These are phyloP conservation scores for Cymbopogon citratus DNA, from an alignment of 176 grass and related monocot species.

Conservation along the genomic window DNA sequence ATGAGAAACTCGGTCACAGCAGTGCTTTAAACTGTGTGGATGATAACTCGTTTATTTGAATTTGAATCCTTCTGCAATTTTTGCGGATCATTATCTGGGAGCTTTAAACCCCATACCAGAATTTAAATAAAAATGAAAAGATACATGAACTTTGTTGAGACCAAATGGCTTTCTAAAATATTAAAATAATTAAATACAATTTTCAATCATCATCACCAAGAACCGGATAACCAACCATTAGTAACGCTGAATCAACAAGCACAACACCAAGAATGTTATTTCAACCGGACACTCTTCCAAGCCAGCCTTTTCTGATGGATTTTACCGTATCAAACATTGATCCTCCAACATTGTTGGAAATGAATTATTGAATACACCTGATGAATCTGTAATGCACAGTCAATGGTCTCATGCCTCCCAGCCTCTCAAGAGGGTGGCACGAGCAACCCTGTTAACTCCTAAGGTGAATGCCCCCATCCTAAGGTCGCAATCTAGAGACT, in stretches of 20 bases:
- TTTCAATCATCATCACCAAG: background rate
- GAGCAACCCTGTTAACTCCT: constrained; percentile 87
- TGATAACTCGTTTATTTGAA: background rate
- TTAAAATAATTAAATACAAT: background rate
- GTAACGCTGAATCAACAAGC: background rate
- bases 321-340: constrained; percentile 12
- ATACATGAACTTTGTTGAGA: background rate
- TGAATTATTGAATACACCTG: background rate
- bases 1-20: background rate
- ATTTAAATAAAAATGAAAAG: background rate
- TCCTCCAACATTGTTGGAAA: constrained; percentile 18
- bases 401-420: constrained; percentile 68
- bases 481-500: constrained; percentile 68
- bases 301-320: constrained; percentile 5
- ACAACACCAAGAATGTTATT: constrained; percentile 15
- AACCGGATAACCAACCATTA: background rate
- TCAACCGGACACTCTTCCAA: constrained; percentile 8
- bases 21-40: background rate
- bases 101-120: background rate
- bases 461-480: constrained; percentile 97
- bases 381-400: background rate
- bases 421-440: constrained; percentile 84
- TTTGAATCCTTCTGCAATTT: background rate
- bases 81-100: background rate
- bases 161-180: background rate